Evolutionary conservation across 106 monocot species (phyloP).

Genomic region (Gastrodia elata): DNA sequence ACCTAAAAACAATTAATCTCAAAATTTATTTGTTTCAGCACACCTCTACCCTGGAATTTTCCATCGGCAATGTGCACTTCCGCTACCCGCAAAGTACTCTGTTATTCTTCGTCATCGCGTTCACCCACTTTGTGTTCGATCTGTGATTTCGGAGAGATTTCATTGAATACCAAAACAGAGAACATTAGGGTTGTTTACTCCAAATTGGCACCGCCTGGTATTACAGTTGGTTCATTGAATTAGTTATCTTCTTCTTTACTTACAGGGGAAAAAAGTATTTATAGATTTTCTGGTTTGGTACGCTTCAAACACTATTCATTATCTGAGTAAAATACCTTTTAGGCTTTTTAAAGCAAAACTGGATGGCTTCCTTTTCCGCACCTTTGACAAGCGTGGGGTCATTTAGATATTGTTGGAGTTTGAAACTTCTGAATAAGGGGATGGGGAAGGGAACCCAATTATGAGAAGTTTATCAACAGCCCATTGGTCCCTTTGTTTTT

Average conservation of each 20-base stretch:
- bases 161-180: too few species aligned
- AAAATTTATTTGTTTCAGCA: too few species aligned
- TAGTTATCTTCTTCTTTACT: background rate
- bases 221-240: background rate
- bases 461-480: background rate
- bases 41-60: too few species aligned
- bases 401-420: too few species aligned
- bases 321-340: background rate
- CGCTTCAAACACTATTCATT: background rate
- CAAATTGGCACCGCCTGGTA: too few species aligned
- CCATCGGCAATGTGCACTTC: too few species aligned
- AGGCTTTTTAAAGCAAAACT: background rate
- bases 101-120: too few species aligned
- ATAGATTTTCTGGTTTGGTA: background rate
- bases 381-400: background rate
- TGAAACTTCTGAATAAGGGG: background rate
- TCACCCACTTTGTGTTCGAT: too few species aligned
- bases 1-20: too few species aligned
- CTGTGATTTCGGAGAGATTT: too few species aligned
- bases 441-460: background rate
- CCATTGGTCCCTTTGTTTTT: background rate
- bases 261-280: background rate
- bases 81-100: too few species aligned
- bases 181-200: too few species aligned
- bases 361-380: background rate